Percentiles rank a stretch among this genome's conserved stretches.
These are phyloP conservation scores for Ceratobasidium sp. DNA, from an alignment of 1,284 basidiomycete species.

Conservation along the genomic window DNA sequence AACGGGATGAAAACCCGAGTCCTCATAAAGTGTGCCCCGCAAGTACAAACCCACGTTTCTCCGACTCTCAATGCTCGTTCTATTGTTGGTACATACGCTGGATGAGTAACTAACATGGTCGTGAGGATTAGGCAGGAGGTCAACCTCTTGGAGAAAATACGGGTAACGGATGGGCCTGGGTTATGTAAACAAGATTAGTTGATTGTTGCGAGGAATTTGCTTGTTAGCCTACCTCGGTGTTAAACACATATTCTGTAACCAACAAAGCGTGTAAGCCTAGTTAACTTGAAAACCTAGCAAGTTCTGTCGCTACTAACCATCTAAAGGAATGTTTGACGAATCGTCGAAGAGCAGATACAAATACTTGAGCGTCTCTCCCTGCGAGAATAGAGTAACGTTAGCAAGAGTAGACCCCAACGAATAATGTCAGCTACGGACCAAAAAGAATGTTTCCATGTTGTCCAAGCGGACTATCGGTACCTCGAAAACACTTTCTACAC, in stretches of 20 bases:
- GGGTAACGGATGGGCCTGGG: constrained; percentile 69
- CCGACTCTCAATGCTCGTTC: too few relatives aligned
- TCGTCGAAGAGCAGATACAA: constrained; percentile 88
- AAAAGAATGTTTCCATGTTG: constrained; percentile 94
- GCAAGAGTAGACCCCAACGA: neutral
- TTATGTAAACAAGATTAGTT: neutral
- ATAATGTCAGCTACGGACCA: constrained; percentile 58
- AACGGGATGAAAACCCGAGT: too few relatives aligned
- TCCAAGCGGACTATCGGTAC: constrained; percentile 72
- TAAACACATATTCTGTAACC: constrained; percentile 86
- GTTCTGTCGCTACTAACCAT: too few relatives aligned
- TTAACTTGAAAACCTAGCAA: too few relatives aligned
- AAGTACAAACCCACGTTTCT: too few relatives aligned
- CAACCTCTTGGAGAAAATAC: constrained; percentile 59
- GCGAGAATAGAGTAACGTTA: constrained; percentile 36
- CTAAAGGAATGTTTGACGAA: constrained; percentile 69
- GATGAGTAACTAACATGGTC: too few relatives aligned
- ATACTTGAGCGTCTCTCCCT: constrained; percentile 95
- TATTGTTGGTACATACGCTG: too few relatives aligned
- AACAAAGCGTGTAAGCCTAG: too few relatives aligned
- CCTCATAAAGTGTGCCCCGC: too few relatives aligned
- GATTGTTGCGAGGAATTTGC: neutral
- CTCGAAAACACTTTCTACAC: constrained; percentile 81
- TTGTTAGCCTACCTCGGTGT: constrained; percentile 73
- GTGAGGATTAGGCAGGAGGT: neutral